Percentiles rank a stretch among this genome's conserved stretches.
Conservation (phyloP, 208 protist genomes). For the Acanthamoeba castellanii region DNA sequence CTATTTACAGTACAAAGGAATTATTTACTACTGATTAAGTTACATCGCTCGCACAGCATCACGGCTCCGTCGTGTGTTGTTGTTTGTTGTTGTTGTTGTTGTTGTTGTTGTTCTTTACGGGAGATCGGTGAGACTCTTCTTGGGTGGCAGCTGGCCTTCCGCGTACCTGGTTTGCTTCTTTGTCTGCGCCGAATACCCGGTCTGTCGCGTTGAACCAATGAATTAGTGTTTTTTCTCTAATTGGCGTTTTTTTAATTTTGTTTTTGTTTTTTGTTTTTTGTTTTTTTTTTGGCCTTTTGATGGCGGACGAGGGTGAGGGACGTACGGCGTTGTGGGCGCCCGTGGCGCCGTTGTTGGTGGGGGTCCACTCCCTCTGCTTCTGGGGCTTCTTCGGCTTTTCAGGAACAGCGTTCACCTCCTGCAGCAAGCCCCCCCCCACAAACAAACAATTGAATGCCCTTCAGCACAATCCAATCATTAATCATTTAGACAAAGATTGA, state of each 20-base stretch:
- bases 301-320: neutral
- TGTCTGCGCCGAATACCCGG: neutral
- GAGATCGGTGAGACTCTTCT: slow-evolving; percentile 56
- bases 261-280: neutral
- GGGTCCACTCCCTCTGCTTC: slow-evolving; percentile 49
- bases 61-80: too few relatives aligned
- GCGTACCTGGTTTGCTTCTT: slow-evolving; percentile 58
- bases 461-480: neutral
- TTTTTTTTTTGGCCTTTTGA: neutral
- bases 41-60: too few relatives aligned
- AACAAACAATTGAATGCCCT: too few relatives aligned
- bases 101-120: neutral
- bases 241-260: neutral
- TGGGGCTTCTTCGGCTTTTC: slow-evolving; percentile 47
- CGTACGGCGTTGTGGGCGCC: slow-evolving; percentile 38
- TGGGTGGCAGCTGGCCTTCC: slow-evolving; percentile 53
- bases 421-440: neutral
- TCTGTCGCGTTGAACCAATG: neutral
- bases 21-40: too few relatives aligned
- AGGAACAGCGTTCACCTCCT: slow-evolving; percentile 19
- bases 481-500: neutral
- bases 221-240: too few relatives aligned
- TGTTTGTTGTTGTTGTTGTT: too few relatives aligned
- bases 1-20: too few relatives aligned
- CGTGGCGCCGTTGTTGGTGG: slow-evolving; percentile 22